Percentiles rank a stretch among this genome's conserved stretches.
Evolutionary conservation across 2,329 filamentous ascomycete genomes (phyloP).

Genomic region (Aspergillus arachidicola): DNA sequence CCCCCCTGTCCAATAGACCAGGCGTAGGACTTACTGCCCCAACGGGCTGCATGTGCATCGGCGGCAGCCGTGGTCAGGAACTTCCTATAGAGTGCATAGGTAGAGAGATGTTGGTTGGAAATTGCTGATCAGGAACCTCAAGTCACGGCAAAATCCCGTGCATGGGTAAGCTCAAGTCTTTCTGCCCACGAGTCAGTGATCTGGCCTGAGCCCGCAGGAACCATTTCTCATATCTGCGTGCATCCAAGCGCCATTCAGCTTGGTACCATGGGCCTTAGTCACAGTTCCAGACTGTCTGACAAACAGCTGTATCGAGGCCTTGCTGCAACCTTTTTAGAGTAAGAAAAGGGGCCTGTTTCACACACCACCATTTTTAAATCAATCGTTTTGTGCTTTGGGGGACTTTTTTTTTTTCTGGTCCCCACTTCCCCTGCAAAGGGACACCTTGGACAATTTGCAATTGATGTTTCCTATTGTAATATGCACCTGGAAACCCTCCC

Average conservation of each 20-base stretch:
- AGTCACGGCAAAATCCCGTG: neutral
- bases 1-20: neutral
- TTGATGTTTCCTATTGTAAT: neutral
- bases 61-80: neutral
- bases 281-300: slow-evolving; percentile 2
- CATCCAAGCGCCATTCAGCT: slow-evolving; percentile 8
- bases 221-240: slow-evolving; percentile 9
- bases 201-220: neutral
- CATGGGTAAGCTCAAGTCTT: neutral
- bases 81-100: neutral
- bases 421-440: neutral
- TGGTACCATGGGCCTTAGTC: neutral
- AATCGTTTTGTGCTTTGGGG: neutral
- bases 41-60: slow-evolving; percentile 5
- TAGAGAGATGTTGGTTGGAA: neutral
- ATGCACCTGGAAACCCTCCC: neutral
- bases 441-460: neutral
- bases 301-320: neutral
- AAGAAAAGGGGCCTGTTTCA: slow-evolving; percentile 2
- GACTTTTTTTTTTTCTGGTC: neutral
- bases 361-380: slow-evolving; percentile 1
- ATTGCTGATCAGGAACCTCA: neutral
- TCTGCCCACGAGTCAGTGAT: neutral
- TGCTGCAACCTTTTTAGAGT: neutral
- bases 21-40: neutral